Evolutionary conservation across 2,329 filamentous ascomycete genomes (phyloP).

Genomic region (Escovopsis weberi): DNA sequence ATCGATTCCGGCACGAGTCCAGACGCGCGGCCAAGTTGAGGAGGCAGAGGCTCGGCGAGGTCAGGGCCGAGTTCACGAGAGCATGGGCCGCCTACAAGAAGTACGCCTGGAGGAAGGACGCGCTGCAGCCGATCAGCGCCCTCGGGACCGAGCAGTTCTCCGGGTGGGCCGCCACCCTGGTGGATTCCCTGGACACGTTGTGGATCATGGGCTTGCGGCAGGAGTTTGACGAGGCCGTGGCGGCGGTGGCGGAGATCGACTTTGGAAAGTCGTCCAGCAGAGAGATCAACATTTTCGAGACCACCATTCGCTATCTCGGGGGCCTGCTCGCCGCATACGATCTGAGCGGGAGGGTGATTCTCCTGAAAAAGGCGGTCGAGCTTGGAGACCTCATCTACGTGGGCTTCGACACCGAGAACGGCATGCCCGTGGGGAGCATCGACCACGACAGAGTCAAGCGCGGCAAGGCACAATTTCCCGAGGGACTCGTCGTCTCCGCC

Average conservation of each 20-base stretch:
- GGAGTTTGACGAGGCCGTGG: constrained; percentile 50
- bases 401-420: constrained; percentile 53
- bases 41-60: constrained; percentile 17
- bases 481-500: constrained; percentile 22
- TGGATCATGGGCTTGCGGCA: constrained; percentile 56
- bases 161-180: constrained; percentile 52
- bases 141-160: constrained; percentile 37
- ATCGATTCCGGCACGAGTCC: constrained; percentile 17
- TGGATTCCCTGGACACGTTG: constrained; percentile 55
- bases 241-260: constrained; percentile 42
- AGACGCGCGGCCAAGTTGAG: constrained; percentile 11
- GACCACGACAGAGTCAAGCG: constrained; percentile 26
- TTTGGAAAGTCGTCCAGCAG: constrained; percentile 36
- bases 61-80: constrained; percentile 19
- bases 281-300: constrained; percentile 54
- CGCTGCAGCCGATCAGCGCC: constrained; percentile 39
- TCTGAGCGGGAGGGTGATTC: constrained; percentile 38
- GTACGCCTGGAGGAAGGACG: constrained; percentile 50
- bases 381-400: constrained; percentile 50
- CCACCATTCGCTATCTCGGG: constrained; percentile 56
- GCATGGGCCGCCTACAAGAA: constrained; percentile 40
- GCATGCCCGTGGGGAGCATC: constrained; percentile 43
- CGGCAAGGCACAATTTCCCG: constrained; percentile 19
- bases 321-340: constrained; percentile 58
- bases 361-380: constrained; percentile 48